Percentiles rank a stretch among this genome's conserved stretches.
Evolutionary conservation across 352 stramenopile genomes (phyloP).

Genomic region (Globisporangium yorkense): DNA sequence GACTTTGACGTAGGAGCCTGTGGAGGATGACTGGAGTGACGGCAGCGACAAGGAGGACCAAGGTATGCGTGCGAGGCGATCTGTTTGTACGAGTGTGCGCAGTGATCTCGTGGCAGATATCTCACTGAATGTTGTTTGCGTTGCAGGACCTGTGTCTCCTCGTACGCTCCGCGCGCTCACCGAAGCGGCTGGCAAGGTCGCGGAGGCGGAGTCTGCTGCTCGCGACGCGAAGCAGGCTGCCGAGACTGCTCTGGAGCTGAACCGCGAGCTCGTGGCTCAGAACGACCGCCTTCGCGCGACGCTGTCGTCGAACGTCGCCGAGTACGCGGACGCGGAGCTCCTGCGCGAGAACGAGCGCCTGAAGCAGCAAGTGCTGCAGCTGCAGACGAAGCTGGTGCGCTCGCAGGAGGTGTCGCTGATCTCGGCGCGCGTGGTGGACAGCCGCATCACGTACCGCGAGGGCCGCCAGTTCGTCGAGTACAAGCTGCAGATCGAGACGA

Average conservation of each 20-base stretch:
- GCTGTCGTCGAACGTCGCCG: constrained; percentile 57
- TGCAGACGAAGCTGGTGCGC: constrained; percentile 65
- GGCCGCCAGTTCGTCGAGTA: constrained; percentile 72
- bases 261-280: constrained; percentile 51
- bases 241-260: constrained; percentile 50
- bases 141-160: constrained; percentile 43
- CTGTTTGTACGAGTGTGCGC: neutral
- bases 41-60: constrained; percentile 56
- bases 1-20: constrained; percentile 64
- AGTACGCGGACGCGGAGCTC: constrained; percentile 62
- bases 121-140: neutral
- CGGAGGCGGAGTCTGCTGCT: constrained; percentile 60
- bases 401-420: constrained; percentile 64
- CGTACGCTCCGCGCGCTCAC: constrained; percentile 57
- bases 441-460: constrained; percentile 60
- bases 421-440: constrained; percentile 64
- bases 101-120: neutral
- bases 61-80: constrained; percentile 11
- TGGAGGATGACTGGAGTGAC: constrained; percentile 80
- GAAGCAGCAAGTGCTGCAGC: constrained; percentile 61
- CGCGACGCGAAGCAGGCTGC: constrained; percentile 67
- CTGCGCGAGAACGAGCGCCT: constrained; percentile 65
- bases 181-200: constrained; percentile 67
- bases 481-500: constrained; percentile 70
- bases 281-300: constrained; percentile 62